Evolutionary conservation across 768 basidiomycete species (phyloP), one percentile per base, ranked within the genome.

Genomic region (Russula dissimulans): DNA sequence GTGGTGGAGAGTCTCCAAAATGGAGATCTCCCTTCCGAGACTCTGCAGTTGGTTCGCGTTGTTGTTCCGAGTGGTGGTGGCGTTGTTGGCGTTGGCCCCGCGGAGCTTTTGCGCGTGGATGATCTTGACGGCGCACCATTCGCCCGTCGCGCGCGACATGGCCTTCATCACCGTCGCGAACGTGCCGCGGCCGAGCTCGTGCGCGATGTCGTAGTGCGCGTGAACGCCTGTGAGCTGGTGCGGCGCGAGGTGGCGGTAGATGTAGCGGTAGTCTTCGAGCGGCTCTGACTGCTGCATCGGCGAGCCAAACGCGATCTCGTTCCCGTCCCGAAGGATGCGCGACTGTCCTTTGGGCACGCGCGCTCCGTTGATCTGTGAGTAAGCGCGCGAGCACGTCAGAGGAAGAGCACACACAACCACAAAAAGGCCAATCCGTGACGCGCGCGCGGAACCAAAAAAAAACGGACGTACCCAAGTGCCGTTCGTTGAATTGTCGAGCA

Each of bases 161-260:
- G 90, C 93, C 70, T 87, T 89, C 75, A 86, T 81, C 18, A 97
- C 95, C 10, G 86, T 87, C 4, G 93, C 95, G 69, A 97, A 98
- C 3, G 91, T 85, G 9, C 95, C 95, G 66, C 86, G 87, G 55
- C 95, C 95, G 3, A 97, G 81, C 70, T 89, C 86, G 53, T 75
- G 70, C 36, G 78, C 76, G 42, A 89, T 67, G 63, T 89, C 87
- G 69, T 91, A 91, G 56, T 76, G 73, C 1, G 79, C 79, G 68
- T 85, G 81, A 10, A 91, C 71, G 3, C 84, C 85, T 76, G 22
- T 71, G 72, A 0, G 80, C 75, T 14, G 74, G 72, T 0, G 80
- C 78, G 32, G 69, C 6, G 85, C 84, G 11, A 79, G 76, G 64
- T 86, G 82, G 10, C 87, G 82, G 68, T 83, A 91, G 53, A 91